A percentile compares a stretch with the other conserved stretches of the same genome.
Conservation (phyloP, 805 yeast species). For the Wickerhamomyces queroliae region DNA sequence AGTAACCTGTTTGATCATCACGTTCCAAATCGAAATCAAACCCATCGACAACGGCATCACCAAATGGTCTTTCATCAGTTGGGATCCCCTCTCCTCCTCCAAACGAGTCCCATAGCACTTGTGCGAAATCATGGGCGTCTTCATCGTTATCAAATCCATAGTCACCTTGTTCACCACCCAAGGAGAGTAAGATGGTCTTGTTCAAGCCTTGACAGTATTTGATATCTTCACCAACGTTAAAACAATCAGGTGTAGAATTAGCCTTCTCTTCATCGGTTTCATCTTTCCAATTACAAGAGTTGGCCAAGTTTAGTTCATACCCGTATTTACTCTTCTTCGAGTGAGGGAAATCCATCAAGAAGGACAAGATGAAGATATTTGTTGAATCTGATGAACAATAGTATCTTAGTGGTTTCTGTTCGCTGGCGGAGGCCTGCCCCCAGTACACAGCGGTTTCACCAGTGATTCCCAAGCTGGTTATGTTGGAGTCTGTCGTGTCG, state of each 20-base stretch:
- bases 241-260: conserved; percentile 25
- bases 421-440: conserved; percentile 64
- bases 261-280: conserved; percentile 21
- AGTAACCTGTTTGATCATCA: conserved; percentile 57
- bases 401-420: conserved; percentile 37
- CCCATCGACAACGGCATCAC: conserved; percentile 75
- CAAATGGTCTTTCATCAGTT: conserved; percentile 56
- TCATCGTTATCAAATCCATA: conserved; percentile 83
- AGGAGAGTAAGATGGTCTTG: conserved; percentile 67
- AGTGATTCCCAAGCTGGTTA: not conserved
- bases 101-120: conserved; percentile 53
- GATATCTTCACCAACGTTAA: conserved; percentile 63
- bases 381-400: conserved; percentile 64
- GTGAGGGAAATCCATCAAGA: conserved; percentile 55
- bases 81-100: conserved; percentile 41
- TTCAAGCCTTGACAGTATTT: conserved; percentile 73
- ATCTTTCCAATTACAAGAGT: conserved; percentile 31
- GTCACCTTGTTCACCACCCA: conserved; percentile 69
- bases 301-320: conserved; percentile 49
- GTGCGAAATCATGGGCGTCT: conserved; percentile 63
- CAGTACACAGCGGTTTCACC: conserved; percentile 61
- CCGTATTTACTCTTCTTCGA: conserved; percentile 11
- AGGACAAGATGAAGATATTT: conserved; percentile 70
- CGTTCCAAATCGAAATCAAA: conserved; percentile 90
- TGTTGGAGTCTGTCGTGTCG: not conserved